Conservation (phyloP, 371 early-diverging fungal genomes). For the Apophysomyces ossiformis region DNA sequence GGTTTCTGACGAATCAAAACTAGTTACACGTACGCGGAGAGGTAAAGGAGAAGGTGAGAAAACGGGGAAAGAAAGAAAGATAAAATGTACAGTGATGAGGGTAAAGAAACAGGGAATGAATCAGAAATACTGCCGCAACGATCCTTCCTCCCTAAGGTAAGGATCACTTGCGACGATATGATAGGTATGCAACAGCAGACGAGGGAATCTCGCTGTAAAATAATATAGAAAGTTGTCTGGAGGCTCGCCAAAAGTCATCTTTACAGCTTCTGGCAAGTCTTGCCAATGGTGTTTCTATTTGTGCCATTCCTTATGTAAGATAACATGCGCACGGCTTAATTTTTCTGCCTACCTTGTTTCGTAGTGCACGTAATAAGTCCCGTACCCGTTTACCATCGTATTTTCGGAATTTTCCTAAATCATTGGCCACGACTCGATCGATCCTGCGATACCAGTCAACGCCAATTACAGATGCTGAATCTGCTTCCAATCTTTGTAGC, state of each 20-base stretch:
- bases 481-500: constrained; percentile 67
- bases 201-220: constrained; percentile 91
- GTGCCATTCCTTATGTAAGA: not conserved
- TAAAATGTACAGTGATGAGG: constrained; percentile 5
- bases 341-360: constrained; percentile 83
- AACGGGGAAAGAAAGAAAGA: not conserved
- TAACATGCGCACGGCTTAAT: not conserved
- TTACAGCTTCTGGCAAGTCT: constrained; percentile 81
- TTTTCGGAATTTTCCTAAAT: constrained; percentile 88
- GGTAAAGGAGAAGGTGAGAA: constrained; percentile 3
- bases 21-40: not conserved
- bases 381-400: constrained; percentile 86
- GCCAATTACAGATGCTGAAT: constrained; percentile 66
- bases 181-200: constrained; percentile 79
- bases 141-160: constrained; percentile 51
- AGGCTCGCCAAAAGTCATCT: constrained; percentile 80
- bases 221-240: constrained; percentile 90
- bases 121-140: constrained; percentile 71
- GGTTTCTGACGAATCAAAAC: no score
- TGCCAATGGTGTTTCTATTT: constrained; percentile 93
- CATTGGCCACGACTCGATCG: constrained; percentile 77
- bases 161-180: constrained; percentile 60
- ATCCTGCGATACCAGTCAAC: constrained; percentile 85
- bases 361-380: constrained; percentile 89
- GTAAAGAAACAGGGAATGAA: constrained; percentile 4